Percentiles rank a stretch among this genome's conserved stretches.
These are phyloP conservation scores for Monilinia fructicola DNA, from an alignment of 2,329 filamentous ascomycete genomes.

Conservation along the genomic window DNA sequence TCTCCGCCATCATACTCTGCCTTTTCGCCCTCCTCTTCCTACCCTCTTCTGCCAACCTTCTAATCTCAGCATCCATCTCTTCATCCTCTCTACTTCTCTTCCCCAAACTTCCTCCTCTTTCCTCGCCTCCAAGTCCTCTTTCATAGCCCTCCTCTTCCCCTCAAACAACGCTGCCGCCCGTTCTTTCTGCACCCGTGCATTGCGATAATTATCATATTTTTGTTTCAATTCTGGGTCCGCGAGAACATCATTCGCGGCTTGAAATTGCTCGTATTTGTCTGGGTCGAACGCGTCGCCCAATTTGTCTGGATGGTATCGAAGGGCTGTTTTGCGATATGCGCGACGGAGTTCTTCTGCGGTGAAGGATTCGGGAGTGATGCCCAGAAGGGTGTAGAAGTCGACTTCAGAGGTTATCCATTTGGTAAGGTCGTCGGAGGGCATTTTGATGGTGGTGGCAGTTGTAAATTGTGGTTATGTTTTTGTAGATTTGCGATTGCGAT, in stretches of 20 bases:
- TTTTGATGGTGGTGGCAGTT: conserved; percentile 24
- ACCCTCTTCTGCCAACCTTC: conserved; percentile 53
- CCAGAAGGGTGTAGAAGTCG: conserved; percentile 41
- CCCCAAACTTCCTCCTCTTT: conserved; percentile 55
- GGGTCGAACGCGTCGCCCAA: conserved; percentile 72
- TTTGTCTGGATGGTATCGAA: conserved; percentile 96
- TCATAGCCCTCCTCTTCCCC: conserved; percentile 70
- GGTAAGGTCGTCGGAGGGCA: conserved; percentile 39
- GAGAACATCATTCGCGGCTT: conserved; percentile 83
- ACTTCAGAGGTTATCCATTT: conserved; percentile 40
- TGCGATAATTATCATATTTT: conserved; percentile 75
- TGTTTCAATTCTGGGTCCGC: conserved; percentile 67
- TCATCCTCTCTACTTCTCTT: conserved; percentile 56
- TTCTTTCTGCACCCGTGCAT: conserved; percentile 67
- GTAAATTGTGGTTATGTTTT: conserved; percentile 2
- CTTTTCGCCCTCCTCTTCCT: conserved; percentile 51
- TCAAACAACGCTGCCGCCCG: conserved; percentile 73
- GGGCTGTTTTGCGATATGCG: conserved; percentile 78
- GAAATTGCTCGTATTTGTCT: conserved; percentile 80
- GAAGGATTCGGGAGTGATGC: conserved; percentile 35
- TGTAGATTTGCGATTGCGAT: not conserved
- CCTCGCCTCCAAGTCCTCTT: conserved; percentile 83
- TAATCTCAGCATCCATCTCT: conserved; percentile 53
- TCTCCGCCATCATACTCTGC: conserved; percentile 43
- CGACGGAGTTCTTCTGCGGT: conserved; percentile 38